Evolutionary conservation across 2,329 filamentous ascomycete species (phyloP).

Genomic region (Xylariaceae sp.): DNA sequence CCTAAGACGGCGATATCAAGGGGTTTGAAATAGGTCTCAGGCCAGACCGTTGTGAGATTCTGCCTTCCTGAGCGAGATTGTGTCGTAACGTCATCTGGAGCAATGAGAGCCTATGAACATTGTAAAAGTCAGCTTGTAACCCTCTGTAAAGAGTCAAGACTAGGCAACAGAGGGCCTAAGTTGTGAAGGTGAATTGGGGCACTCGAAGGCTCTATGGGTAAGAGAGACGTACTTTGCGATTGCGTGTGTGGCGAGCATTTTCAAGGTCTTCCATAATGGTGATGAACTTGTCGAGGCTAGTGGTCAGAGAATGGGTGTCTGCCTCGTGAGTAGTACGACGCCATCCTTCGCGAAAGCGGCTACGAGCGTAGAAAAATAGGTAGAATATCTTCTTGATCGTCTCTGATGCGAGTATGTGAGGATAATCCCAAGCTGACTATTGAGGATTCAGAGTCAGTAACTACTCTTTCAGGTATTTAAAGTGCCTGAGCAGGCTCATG

Average conservation of each 20-base stretch:
- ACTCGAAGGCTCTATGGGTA: not conserved
- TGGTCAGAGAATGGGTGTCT: not conserved
- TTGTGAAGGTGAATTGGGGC: too few relatives aligned
- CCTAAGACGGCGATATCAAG: conserved; percentile 17
- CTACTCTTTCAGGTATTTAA: too few relatives aligned
- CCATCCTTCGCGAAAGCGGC: conserved; percentile 1
- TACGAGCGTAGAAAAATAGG: conserved; percentile 13
- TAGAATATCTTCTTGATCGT: conserved; percentile 8
- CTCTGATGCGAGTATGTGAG: conserved; percentile 1
- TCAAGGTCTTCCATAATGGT: not conserved
- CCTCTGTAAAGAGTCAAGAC: too few relatives aligned
- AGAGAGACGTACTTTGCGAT: not conserved
- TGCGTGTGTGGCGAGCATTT: not conserved
- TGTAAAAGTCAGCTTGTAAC: too few relatives aligned
- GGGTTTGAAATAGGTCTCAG: conserved; percentile 8
- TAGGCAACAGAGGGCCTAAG: too few relatives aligned
- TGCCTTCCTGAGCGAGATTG: too few relatives aligned
- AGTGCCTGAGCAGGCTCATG: too few relatives aligned
- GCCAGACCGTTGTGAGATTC: conserved; percentile 10
- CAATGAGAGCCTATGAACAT: too few relatives aligned
- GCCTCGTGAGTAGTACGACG: not conserved
- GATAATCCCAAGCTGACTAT: conserved; percentile 16
- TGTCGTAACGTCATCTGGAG: too few relatives aligned
- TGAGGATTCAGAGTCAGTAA: too few relatives aligned
- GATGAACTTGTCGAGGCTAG: not conserved